A percentile compares a stretch with the other conserved stretches of the same genome.
Conservation (phyloP, 164 flowering plant genomes). For the Piper betle region DNA sequence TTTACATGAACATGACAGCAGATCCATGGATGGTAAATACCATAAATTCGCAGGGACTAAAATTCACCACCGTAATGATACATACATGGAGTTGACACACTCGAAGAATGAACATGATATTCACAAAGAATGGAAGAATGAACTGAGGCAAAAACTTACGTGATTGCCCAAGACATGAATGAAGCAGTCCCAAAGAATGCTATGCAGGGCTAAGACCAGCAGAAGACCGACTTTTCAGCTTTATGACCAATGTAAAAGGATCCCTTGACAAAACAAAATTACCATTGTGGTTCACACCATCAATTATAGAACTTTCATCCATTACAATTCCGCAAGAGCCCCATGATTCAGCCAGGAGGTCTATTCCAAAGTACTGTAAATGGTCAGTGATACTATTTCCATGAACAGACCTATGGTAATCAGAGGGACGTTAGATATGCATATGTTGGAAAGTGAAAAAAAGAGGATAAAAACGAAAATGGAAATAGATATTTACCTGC, state of each 20-base stretch:
- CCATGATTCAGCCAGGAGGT: conserved; percentile 36
- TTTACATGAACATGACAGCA: too few relatives aligned
- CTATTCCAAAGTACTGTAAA: conserved; percentile 52
- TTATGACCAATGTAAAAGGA: conserved; percentile 20
- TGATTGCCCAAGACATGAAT: too few relatives aligned
- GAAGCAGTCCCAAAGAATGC: not conserved
- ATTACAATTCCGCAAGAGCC: conserved; percentile 58
- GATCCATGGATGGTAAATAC: too few relatives aligned
- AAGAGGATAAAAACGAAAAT: not conserved
- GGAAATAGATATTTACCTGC: conserved; percentile 39
- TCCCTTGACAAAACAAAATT: conserved; percentile 46
- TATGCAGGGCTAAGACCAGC: conserved; percentile 3
- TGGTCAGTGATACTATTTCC: conserved; percentile 88
- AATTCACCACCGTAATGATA: too few relatives aligned
- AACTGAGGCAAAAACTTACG: too few relatives aligned
- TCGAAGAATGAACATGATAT: too few relatives aligned
- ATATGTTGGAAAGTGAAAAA: not conserved
- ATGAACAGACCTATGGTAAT: conserved; percentile 52
- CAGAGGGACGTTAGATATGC: not conserved
- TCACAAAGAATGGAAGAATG: too few relatives aligned
- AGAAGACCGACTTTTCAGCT: conserved; percentile 2
- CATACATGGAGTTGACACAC: too few relatives aligned
- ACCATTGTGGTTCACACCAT: conserved; percentile 33
- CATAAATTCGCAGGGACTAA: too few relatives aligned
- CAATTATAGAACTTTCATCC: conserved; percentile 17